phyloP scores from a whole-genome alignment of 805 yeast species.

The Zygosaccharomyces pseudorouxii region DNA sequence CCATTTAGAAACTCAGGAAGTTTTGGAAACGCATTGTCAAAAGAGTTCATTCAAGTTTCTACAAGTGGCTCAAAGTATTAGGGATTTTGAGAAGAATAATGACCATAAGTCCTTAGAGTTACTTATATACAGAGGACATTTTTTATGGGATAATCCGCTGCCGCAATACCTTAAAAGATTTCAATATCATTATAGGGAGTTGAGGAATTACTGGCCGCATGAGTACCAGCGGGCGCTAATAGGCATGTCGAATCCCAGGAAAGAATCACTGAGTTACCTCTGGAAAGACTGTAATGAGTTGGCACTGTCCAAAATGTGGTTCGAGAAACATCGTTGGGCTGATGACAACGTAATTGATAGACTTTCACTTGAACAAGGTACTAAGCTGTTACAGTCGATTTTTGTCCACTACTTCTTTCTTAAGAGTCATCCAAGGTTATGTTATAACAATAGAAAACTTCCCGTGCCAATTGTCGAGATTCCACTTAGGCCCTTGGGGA shows the following conservation, averaged over 20 bases:
- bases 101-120: conserved; percentile 15
- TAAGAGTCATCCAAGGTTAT: conserved; percentile 16
- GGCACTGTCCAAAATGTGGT: conserved; percentile 13
- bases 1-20: not conserved
- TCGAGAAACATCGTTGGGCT: conserved; percentile 14
- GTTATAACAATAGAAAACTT: conserved; percentile 15
- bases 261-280: conserved; percentile 13
- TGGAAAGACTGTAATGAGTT: conserved; percentile 15
- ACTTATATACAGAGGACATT: conserved; percentile 17
- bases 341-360: conserved; percentile 4
- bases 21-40: not conserved
- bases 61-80: not conserved
- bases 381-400: conserved; percentile 13
- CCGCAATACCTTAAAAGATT: conserved; percentile 17
- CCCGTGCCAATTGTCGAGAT: conserved; percentile 25
- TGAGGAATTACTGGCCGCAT: conserved; percentile 22
- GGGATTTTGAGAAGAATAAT: not conserved
- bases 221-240: conserved; percentile 17
- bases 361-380: conserved; percentile 7
- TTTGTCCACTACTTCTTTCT: conserved; percentile 22
- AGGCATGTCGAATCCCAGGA: conserved; percentile 15
- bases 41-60: not conserved
- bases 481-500: conserved; percentile 23
- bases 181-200: conserved; percentile 12
- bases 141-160: conserved; percentile 14